These are phyloP conservation scores for Pulveroboletus ravenelii DNA, from an alignment of 768 basidiomycete genomes.

Conservation along the genomic window DNA sequence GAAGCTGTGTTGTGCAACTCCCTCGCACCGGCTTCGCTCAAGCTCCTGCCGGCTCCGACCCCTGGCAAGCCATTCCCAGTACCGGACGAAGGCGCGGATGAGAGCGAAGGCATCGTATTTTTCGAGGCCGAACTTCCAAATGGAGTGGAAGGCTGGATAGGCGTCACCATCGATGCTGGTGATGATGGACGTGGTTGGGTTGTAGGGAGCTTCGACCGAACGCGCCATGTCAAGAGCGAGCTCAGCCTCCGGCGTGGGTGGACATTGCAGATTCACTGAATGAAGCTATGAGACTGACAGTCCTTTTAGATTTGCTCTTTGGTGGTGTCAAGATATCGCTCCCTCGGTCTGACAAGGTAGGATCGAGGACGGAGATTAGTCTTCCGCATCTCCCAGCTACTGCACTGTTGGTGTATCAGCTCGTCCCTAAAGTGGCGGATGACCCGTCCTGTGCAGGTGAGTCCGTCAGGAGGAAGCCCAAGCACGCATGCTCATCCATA, in stretches of 20 bases:
- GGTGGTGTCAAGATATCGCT: slow-evolving; percentile 33
- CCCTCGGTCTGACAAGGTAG: slow-evolving; percentile 20
- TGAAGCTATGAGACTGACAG: slow-evolving; percentile 6
- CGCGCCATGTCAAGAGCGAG: slow-evolving; percentile 30
- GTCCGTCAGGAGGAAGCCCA: not conserved
- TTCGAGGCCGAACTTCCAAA: slow-evolving; percentile 48
- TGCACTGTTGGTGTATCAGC: slow-evolving; percentile 61
- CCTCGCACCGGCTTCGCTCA: slow-evolving; percentile 45
- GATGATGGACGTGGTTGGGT: slow-evolving; percentile 60
- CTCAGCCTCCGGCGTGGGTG: slow-evolving; percentile 41
- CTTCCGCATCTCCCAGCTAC: slow-evolving; percentile 57
- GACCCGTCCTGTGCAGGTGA: slow-evolving; percentile 29
- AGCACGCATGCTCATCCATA: slow-evolving; percentile 5
- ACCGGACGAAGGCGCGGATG: slow-evolving; percentile 64
- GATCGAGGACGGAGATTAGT: slow-evolving; percentile 40
- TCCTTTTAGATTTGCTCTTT: slow-evolving; percentile 38
- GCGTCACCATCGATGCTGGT: slow-evolving; percentile 44
- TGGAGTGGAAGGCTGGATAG: slow-evolving; percentile 41
- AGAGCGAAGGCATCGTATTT: slow-evolving; percentile 68
- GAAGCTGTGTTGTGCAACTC: slow-evolving; percentile 32
- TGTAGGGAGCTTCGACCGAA: slow-evolving; percentile 45
- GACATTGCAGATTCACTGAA: slow-evolving; percentile 1
- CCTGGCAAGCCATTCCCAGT: slow-evolving; percentile 55
- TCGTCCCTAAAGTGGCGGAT: slow-evolving; percentile 33
- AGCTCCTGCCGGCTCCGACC: slow-evolving; percentile 59